phyloP scores from a whole-genome alignment of 208 protist species.

The Acanthamoeba polyphaga region DNA sequence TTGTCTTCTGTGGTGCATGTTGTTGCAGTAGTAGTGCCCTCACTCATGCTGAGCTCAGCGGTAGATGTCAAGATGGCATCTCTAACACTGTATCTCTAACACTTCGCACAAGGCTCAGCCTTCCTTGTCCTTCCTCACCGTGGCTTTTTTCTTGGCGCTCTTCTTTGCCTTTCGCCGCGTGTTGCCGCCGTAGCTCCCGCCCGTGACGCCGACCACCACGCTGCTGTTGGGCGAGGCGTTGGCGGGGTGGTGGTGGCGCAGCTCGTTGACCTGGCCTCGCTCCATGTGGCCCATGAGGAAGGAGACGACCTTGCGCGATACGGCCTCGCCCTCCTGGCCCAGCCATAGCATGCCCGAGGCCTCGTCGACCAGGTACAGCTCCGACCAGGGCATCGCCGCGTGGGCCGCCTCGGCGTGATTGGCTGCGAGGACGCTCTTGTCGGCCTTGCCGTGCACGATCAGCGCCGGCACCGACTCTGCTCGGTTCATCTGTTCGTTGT shows the following conservation, averaged over 20 bases:
- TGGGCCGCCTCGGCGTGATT: slow-evolving; percentile 15
- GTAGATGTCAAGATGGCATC: too few relatives aligned
- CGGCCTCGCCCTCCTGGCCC: slow-evolving; percentile 27
- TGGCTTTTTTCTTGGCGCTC: not conserved
- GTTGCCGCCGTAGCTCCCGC: not conserved
- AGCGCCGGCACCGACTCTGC: slow-evolving; percentile 24
- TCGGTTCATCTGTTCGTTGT: not conserved
- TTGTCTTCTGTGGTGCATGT: too few relatives aligned
- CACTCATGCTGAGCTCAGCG: too few relatives aligned
- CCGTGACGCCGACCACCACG: not conserved
- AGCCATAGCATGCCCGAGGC: slow-evolving; percentile 37
- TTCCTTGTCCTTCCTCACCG: not conserved
- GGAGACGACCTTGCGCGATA: slow-evolving; percentile 4
- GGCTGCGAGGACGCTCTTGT: not conserved
- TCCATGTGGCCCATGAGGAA: slow-evolving; percentile 10
- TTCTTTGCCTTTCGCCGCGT: not conserved
- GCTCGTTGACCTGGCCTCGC: slow-evolving; percentile 30
- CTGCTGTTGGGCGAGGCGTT: not conserved
- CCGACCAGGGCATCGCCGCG: not conserved
- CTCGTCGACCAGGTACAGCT: slow-evolving; percentile 36
- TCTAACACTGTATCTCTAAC: too few relatives aligned
- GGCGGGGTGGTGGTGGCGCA: not conserved
- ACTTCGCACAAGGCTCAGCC: not conserved
- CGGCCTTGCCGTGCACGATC: slow-evolving; percentile 49
- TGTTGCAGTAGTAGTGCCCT: too few relatives aligned